Base-by-base conservation (phyloP, 2,329 filamentous ascomycete genomes). In the Dryadomyces quercus-mongolicae region DNA sequence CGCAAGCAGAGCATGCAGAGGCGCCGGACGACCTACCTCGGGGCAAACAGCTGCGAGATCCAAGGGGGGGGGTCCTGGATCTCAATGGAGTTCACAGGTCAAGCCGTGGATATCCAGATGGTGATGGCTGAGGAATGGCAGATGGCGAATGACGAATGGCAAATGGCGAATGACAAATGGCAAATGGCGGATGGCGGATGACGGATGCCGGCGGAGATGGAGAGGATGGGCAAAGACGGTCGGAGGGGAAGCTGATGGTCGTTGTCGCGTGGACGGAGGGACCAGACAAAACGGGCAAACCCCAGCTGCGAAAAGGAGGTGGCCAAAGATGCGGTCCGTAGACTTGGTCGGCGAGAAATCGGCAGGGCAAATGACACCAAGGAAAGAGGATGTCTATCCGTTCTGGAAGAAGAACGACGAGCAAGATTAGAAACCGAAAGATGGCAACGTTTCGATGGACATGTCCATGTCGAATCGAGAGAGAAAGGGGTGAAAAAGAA, bases 391-490 rank as follows among this genome's bases (percentile, higher is more conserved):
- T 34, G 15, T 43, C 18, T 44, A n/a, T 13, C 42, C 20, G 25
- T 43, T 36, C n/a, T 52, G 9, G 40, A 38, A 42, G 40, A 18
- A 20, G 9, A 43, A 7, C 25, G 38, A 18, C 34, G 16, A 47
- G 38, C 2, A 20, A 21, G 13, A 36, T 56, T 54, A 58, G n/a
- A 52, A 52, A 46, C 34, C 21, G 52, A 48, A 52, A 21, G 40
- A 55, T 40, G 49, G 49, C n/a, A 55, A 42, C 46, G 49, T 40
- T 43, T 55, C 53, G 53, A 45, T 49, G 53, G 51, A 50, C 22
- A 54, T 31, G 49, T 56, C 58, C 58, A 59, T 59, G 49, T 59
- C 56, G 54, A 55, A 54, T 50, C 16, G 34, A 46, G 40, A 40
- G 42, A 12, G 18, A 42, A 22, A 10, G 47, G 12, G 53, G 9